Percentiles rank a stretch among this genome's conserved stretches.
Conservation (phyloP, 2,329 filamentous ascomycete species). For the Thielaviopsis musarum region DNA sequence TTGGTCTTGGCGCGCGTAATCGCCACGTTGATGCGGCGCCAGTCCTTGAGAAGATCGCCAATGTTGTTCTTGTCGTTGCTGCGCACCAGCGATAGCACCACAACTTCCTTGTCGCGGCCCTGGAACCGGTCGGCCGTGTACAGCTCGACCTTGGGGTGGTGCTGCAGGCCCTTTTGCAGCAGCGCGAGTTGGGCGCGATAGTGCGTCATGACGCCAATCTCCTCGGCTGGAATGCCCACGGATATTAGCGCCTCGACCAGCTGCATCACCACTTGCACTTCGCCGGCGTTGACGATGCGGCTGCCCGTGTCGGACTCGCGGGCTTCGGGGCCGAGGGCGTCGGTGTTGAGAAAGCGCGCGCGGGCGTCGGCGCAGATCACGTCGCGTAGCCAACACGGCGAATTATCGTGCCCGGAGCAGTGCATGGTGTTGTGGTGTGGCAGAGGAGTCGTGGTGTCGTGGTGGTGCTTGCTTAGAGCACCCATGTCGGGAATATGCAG, state of each 20-base stretch:
- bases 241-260: slow-evolving; percentile 65
- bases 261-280: slow-evolving; percentile 61
- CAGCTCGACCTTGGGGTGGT: slow-evolving; percentile 57
- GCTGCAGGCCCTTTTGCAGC: slow-evolving; percentile 54
- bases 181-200: slow-evolving; percentile 85
- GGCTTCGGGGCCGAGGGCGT: slow-evolving; percentile 45
- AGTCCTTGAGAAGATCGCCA: slow-evolving; percentile 83
- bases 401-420: slow-evolving; percentile 18
- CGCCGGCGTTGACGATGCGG: slow-evolving; percentile 75
- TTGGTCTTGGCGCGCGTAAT: slow-evolving; percentile 89
- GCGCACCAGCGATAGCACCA: slow-evolving; percentile 74
- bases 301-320: slow-evolving; percentile 64
- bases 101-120: slow-evolving; percentile 84
- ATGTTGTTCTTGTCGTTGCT: slow-evolving; percentile 69
- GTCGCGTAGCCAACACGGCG: slow-evolving; percentile 59
- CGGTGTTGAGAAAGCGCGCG: slow-evolving; percentile 81
- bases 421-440: background rate
- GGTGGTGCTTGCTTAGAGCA: slow-evolving; percentile 42
- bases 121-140: slow-evolving; percentile 96
- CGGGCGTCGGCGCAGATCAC: slow-evolving; percentile 53
- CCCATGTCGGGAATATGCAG: slow-evolving; percentile 51
- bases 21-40: slow-evolving; percentile 86
- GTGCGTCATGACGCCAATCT: slow-evolving; percentile 91
- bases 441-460: slow-evolving; percentile 26
- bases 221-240: slow-evolving; percentile 53